Percentiles rank a stretch among this genome's conserved stretches.
These are phyloP conservation scores for Buddleja alternifolia DNA, from an alignment of 257 asterid genomes.

Conservation along the genomic window DNA sequence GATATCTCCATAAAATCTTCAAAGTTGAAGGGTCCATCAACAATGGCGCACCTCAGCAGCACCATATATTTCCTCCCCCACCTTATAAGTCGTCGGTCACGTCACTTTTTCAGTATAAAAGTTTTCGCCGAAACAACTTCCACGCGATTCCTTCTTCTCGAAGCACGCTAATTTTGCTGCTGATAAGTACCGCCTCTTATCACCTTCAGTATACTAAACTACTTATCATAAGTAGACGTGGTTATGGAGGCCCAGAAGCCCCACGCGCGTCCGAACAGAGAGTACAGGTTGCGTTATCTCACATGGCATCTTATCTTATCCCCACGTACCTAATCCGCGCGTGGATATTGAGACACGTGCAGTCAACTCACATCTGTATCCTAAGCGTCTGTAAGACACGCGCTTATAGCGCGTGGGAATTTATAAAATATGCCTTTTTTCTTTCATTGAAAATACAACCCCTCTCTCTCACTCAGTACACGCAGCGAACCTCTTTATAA, in stretches of 20 bases:
- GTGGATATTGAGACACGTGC: slow-evolving; percentile 23
- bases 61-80: too few relatives aligned
- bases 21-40: too few relatives aligned
- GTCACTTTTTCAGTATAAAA: slow-evolving; percentile 25
- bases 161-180: slow-evolving; percentile 18
- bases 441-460: slow-evolving; percentile 30
- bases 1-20: too few relatives aligned
- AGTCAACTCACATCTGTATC: slow-evolving; percentile 3
- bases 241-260: slow-evolving; percentile 15
- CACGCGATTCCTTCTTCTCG: slow-evolving; percentile 32
- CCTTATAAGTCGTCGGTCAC: slow-evolving; percentile 25
- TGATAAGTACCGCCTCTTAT: background rate
- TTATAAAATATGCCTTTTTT: background rate
- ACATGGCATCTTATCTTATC: slow-evolving; percentile 27
- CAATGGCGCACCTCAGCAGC: too few relatives aligned
- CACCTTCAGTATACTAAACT: rapidly evolving
- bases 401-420: slow-evolving; percentile 19
- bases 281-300: background rate
- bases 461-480: slow-evolving; percentile 33
- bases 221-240: background rate
- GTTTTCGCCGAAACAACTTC: slow-evolving; percentile 16
- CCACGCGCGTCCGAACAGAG: slow-evolving; percentile 31
- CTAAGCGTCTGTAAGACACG: background rate
- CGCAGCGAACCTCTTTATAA: slow-evolving; percentile 36
- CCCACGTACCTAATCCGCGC: slow-evolving; percentile 29